These are phyloP conservation scores for Rhodotorula diobovata DNA, from an alignment of 768 basidiomycete genomes.

Conservation along the genomic window DNA sequence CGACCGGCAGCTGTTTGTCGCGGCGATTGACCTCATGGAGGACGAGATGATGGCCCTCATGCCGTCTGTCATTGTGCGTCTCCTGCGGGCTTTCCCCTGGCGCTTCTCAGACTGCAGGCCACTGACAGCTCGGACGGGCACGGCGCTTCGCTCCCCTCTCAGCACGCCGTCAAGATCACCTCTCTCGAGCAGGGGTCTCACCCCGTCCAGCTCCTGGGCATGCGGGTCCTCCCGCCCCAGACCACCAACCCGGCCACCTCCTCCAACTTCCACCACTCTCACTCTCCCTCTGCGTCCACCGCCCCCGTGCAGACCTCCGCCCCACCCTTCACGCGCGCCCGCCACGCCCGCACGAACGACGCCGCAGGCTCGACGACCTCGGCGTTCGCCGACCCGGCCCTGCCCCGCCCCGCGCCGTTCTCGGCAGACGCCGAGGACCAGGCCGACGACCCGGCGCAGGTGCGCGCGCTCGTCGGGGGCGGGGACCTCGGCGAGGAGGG, in stretches of 20 bases:
- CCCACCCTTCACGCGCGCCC: too few relatives aligned
- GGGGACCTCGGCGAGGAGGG: background rate
- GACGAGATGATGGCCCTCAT: conserved; percentile 6
- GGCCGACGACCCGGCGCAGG: background rate
- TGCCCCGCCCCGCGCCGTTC: background rate
- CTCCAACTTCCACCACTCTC: background rate
- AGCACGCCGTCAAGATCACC: conserved; percentile 12
- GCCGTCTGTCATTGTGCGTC: conserved; percentile 7
- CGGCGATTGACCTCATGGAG: conserved; percentile 10
- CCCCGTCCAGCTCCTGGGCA: conserved; percentile 8
- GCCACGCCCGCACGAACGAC: background rate
- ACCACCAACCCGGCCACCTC: background rate
- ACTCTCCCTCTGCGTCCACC: background rate
- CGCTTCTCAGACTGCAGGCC: background rate
- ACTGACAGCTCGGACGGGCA: background rate
- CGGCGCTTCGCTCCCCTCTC: background rate
- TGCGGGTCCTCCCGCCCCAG: conserved; percentile 7
- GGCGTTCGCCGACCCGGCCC: background rate
- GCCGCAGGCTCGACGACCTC: background rate
- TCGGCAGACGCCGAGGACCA: conserved; percentile 4
- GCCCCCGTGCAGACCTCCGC: too few relatives aligned
- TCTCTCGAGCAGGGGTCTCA: conserved; percentile 4
- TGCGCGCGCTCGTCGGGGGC: background rate
- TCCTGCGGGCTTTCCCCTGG: too few relatives aligned
- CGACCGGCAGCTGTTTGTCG: conserved; percentile 10